Percentiles rank a stretch among this genome's conserved stretches.
These are phyloP conservation scores for Cucurbita maxima DNA, from an alignment of 306 rosid species.

Conservation along the genomic window DNA sequence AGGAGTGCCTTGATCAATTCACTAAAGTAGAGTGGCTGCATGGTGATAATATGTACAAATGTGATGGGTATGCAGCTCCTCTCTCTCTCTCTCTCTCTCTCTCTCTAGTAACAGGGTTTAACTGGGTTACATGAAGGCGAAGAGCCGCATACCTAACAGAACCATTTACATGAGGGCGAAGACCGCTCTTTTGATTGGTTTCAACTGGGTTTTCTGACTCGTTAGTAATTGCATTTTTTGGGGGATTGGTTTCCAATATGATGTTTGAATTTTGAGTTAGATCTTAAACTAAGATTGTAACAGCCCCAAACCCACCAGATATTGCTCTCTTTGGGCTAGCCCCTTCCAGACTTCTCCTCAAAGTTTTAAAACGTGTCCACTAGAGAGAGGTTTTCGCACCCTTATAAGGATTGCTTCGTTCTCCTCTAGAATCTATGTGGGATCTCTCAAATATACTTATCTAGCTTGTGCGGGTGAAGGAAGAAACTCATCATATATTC, in stretches of 20 bases:
- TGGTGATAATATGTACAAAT: slow-evolving; percentile 92
- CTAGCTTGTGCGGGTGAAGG: not conserved
- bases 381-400: no score
- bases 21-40: slow-evolving; percentile 74
- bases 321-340: no score
- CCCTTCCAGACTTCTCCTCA: no score
- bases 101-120: not conserved
- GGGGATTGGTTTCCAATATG: not conserved
- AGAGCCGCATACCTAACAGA: not conserved
- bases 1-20: slow-evolving; percentile 91
- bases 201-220: not conserved
- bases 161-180: not conserved
- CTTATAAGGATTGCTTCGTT: no score
- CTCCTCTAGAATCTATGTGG: no score
- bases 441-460: not conserved
- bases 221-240: not conserved
- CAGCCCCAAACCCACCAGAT: no score
- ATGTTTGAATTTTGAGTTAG: not conserved
- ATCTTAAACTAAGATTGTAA: not conserved
- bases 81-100: not conserved
- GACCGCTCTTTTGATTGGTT: not conserved
- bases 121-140: no score
- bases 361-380: no score
- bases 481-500: not conserved
- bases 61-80: slow-evolving; percentile 62